Percentiles rank a stretch among this genome's conserved stretches.
phyloP scores from a whole-genome alignment of 805 yeast species.

The Saccharomycopsis fermentans region DNA sequence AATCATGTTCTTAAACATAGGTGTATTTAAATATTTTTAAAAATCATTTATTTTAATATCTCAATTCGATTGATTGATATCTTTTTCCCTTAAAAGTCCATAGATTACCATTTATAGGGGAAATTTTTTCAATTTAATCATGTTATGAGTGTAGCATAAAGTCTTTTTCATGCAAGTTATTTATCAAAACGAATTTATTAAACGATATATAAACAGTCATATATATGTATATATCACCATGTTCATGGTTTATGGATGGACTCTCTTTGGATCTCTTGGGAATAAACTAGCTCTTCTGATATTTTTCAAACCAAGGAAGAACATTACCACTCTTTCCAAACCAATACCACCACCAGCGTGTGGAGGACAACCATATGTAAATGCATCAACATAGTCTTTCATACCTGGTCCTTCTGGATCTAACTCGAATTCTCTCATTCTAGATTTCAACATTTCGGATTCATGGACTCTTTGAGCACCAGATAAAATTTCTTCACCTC shows the following conservation, averaged over 20 bases:
- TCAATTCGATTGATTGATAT: no score
- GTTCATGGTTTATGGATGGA: slow-evolving; percentile 55
- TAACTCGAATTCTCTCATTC: slow-evolving; percentile 77
- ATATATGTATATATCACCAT: no score
- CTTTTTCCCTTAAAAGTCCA: no score
- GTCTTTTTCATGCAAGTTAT: no score
- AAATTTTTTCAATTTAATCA: no score
- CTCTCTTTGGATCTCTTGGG: slow-evolving; percentile 97
- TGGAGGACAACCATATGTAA: slow-evolving; percentile 92
- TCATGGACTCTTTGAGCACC: slow-evolving; percentile 99
- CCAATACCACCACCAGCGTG: slow-evolving; percentile 99
- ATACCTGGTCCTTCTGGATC: slow-evolving; percentile 76
- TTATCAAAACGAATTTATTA: no score
- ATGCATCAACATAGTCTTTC: slow-evolving; percentile 85
- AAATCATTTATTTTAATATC: no score
- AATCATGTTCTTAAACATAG: no score
- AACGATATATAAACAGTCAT: no score
- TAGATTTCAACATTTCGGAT: slow-evolving; percentile 65
- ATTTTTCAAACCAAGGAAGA: slow-evolving; percentile 92
- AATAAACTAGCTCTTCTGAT: slow-evolving; percentile 96
- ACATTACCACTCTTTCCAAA: slow-evolving; percentile 96
- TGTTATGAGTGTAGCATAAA: no score
- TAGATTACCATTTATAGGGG: no score
- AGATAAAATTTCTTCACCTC: slow-evolving; percentile 98
- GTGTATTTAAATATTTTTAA: no score